A percentile compares a stretch with the other conserved stretches of the same genome.
Conservation (phyloP, 805 yeast genomes). For the Zygoascus ofunaensis region DNA sequence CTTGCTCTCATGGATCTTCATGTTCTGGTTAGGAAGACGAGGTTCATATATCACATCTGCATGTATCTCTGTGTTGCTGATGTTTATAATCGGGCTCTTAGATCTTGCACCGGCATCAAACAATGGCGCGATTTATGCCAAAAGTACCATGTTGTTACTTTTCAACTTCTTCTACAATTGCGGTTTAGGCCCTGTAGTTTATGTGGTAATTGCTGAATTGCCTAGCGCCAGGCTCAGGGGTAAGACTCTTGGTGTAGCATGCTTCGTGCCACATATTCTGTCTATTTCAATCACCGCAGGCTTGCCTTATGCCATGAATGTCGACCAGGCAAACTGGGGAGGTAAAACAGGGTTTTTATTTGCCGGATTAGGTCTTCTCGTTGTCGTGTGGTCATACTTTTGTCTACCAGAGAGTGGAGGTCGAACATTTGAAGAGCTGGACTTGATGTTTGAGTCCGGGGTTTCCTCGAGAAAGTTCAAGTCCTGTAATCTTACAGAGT, state of each 20-base stretch:
- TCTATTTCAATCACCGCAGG: conserved; percentile 5
- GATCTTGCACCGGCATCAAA: conserved; percentile 1
- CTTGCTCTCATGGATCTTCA: conserved; percentile 11
- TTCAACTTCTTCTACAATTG: conserved; percentile 6
- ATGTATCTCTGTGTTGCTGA: not conserved
- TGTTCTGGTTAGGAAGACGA: conserved; percentile 14
- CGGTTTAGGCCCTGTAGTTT: conserved; percentile 24
- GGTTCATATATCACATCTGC: not conserved
- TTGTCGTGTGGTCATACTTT: conserved; percentile 38
- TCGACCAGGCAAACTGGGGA: conserved; percentile 37
- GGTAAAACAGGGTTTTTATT: conserved; percentile 41
- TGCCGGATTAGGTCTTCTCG: conserved; percentile 28
- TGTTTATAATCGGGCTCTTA: conserved; percentile 9
- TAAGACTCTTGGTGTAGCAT: conserved; percentile 35
- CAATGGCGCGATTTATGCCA: conserved; percentile 4
- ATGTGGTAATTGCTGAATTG: conserved; percentile 33
- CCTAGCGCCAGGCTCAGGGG: conserved; percentile 34
- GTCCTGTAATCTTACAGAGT: not conserved
- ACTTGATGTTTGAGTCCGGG: conserved; percentile 36
- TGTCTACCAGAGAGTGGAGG: conserved; percentile 51
- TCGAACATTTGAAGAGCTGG: conserved; percentile 51
- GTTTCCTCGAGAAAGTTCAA: conserved; percentile 23
- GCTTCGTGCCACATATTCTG: conserved; percentile 13
- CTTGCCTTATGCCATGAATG: conserved; percentile 40
- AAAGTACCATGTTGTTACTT: conserved; percentile 5